Conservation (phyloP, 495 filamentous ascomycete genomes). For the Hyphodiscus hymeniophilus region DNA sequence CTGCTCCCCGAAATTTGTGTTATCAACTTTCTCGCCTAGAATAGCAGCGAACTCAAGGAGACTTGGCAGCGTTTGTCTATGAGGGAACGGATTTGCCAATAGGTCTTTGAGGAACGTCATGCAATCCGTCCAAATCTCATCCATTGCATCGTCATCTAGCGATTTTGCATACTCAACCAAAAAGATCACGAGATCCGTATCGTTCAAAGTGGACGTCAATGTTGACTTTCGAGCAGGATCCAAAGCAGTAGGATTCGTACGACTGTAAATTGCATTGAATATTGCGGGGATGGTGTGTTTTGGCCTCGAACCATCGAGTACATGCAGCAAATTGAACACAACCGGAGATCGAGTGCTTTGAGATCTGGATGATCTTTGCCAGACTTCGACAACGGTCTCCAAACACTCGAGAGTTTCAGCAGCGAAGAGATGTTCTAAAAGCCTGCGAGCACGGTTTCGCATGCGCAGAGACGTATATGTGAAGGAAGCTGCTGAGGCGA, state of each 20-base stretch:
- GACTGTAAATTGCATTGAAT: constrained; percentile 92
- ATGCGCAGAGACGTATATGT: constrained; percentile 81
- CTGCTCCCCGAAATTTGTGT: constrained; percentile 96
- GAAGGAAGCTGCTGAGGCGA: constrained; percentile 71
- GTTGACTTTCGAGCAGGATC: constrained; percentile 77
- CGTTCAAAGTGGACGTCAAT: constrained; percentile 72
- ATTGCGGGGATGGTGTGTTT: constrained; percentile 93
- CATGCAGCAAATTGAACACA: constrained; percentile 80
- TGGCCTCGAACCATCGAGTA: constrained; percentile 82
- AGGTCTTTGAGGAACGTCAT: constrained; percentile 85
- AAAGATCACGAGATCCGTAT: constrained; percentile 78
- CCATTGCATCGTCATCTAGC: constrained; percentile 96
- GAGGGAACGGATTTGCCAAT: constrained; percentile 88
- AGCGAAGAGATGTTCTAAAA: constrained; percentile 87
- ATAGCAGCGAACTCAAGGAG: constrained; percentile 84
- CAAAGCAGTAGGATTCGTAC: constrained; percentile 75
- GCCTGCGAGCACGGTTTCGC: constrained; percentile 76
- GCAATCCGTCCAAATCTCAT: constrained; percentile 97
- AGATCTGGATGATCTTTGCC: constrained; percentile 39
- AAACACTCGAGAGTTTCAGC: constrained; percentile 93
- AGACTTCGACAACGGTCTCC: constrained; percentile 80
- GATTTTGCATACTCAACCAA: constrained; percentile 81
- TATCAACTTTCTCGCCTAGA: constrained; percentile 87
- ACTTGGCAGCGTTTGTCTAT: constrained; percentile 80
- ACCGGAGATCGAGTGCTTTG: constrained; percentile 29